Evolutionary conservation across 2,329 filamentous ascomycete genomes (phyloP), one percentile per base, ranked within the genome.

Genomic region (Colletotrichum truncatum): DNA sequence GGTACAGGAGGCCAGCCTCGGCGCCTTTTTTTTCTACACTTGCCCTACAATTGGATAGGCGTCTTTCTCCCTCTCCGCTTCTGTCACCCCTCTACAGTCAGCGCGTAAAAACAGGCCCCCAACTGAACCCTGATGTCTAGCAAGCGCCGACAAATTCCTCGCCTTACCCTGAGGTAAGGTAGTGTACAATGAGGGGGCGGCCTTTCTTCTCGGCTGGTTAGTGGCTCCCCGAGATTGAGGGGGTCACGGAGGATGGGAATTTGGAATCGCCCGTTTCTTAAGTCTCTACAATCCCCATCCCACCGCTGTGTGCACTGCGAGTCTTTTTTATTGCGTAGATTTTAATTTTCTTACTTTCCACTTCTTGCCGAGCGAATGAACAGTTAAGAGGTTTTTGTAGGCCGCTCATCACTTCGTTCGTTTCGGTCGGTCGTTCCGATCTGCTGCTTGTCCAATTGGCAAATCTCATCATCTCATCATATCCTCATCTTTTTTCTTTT

Each of bases 181-280:
- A n/a, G 54, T n/a, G 54, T 57, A 36, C 48, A 52, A 36, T 14
- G 18, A 16, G 25, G 26, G 46, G 46, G 45, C 45, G n/a, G n/a
- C 28, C 25, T n/a, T 14, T 8, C 18, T n/a, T 49, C 36, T 38
- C 36, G 18, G 23, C 16, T 16, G 39, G 18, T 18, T 43, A 43
- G 39, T 18, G 39, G 39, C 39, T 23, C 39, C 43, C 23, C 4
- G n/a, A 39, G 18, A 26, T 36, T 52, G 49, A 25, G 11, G 49
- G 30, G 26, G 21, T 11, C 10, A 16, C 6, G 38, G 30, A 36
- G 21, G 32, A 61, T 55, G 56, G 60, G 39, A 49, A 55, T 61
- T 61, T 60, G 56, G 56, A 55, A 65, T 65, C 49, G 56, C 39
- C 49, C 32, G 21, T 62, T 21, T 54, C 45, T 51, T 41, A 64